Conservation (phyloP, 257 asterid species). For the Nicotiana undulata region DNA sequence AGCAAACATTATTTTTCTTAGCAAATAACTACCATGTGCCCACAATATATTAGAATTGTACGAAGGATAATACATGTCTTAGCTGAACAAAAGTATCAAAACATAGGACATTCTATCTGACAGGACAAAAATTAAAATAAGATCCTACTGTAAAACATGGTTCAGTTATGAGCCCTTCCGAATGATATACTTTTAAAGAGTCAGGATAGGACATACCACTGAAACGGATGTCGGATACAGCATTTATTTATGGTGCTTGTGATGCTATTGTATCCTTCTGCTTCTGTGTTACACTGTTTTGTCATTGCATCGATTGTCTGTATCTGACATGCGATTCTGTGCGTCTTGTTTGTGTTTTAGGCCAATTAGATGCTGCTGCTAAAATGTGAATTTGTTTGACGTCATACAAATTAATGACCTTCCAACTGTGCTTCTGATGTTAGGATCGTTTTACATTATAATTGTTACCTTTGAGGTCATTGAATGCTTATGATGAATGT, state of each 20-base stretch:
- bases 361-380: background rate
- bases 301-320: background rate
- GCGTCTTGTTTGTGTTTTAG: background rate
- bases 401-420: background rate
- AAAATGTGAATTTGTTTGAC: background rate
- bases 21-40: too few relatives aligned
- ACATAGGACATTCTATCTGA: too few relatives aligned
- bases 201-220: too few relatives aligned
- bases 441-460: background rate
- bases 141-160: too few relatives aligned
- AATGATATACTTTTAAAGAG: too few relatives aligned
- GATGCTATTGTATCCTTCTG: background rate
- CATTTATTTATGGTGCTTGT: background rate
- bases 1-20: too few relatives aligned
- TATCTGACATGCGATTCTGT: background rate
- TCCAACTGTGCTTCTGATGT: background rate
- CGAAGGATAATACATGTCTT: too few relatives aligned
- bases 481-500: background rate
- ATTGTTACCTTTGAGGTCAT: background rate
- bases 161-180: too few relatives aligned
- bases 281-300: background rate
- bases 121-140: too few relatives aligned
- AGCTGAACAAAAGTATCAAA: too few relatives aligned
- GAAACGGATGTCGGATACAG: background rate
- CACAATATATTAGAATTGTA: too few relatives aligned